Conservation (phyloP, 1,284 basidiomycete genomes). For the Testicularia cyperi region DNA sequence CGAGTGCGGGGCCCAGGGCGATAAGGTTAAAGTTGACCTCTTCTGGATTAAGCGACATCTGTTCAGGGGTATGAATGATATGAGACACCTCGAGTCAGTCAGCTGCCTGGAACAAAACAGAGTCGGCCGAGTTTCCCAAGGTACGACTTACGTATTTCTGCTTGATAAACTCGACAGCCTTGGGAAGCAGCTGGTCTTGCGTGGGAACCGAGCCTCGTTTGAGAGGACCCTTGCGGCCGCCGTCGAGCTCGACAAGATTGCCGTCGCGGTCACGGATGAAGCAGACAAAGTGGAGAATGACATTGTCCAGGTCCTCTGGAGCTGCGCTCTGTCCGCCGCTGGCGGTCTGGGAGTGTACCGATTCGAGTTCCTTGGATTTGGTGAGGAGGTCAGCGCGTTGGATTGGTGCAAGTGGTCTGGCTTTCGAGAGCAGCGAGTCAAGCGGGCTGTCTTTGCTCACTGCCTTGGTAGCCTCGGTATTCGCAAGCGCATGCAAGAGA, state of each 20-base stretch:
- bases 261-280: conserved; percentile 49
- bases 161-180: conserved; percentile 45
- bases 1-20: conserved; percentile 39
- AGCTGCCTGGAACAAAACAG: background rate
- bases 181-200: conserved; percentile 34
- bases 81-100: background rate
- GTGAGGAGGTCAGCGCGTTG: conserved; percentile 31
- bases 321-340: conserved; percentile 51
- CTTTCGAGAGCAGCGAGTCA: conserved; percentile 39
- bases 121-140: no score
- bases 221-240: conserved; percentile 52
- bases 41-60: conserved; percentile 52
- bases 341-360: conserved; percentile 47
- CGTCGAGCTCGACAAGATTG: conserved; percentile 55
- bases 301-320: conserved; percentile 49
- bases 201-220: conserved; percentile 28
- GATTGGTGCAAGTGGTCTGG: conserved; percentile 13
- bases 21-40: conserved; percentile 57
- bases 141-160: conserved; percentile 48
- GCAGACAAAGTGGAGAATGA: conserved; percentile 58
- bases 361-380: conserved; percentile 34
- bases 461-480: conserved; percentile 39
- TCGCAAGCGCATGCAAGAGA: conserved; percentile 56
- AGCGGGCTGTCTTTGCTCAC: conserved; percentile 41
- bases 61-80: no score